phyloP scores from a whole-genome alignment of 2,329 filamentous ascomycete genomes.

The Penicillium verrucosum region DNA sequence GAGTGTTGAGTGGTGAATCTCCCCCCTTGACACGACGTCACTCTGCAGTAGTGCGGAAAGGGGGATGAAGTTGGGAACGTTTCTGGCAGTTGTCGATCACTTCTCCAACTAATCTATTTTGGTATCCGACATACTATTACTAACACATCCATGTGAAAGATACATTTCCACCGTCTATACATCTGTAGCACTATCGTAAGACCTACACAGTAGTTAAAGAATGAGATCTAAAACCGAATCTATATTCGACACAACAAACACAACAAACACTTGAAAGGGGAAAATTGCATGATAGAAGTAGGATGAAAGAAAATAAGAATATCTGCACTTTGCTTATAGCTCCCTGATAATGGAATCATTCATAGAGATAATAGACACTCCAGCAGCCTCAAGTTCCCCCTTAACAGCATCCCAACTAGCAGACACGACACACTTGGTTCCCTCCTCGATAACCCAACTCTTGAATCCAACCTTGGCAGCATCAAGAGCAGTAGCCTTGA shows the following conservation, averaged over 20 bases:
- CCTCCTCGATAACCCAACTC: conserved; percentile 75
- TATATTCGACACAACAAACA: background rate
- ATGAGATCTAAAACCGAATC: background rate
- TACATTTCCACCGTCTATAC: background rate
- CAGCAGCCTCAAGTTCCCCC: conserved; percentile 54
- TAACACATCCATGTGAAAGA: background rate
- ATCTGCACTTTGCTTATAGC: conserved; percentile 31
- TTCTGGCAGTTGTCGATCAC: conserved; percentile 15
- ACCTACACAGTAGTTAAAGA: background rate
- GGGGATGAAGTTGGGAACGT: background rate
- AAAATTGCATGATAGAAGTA: background rate
- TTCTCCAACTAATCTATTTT: conserved; percentile 8
- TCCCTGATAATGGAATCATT: conserved; percentile 56
- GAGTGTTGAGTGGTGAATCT: background rate
- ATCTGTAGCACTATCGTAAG: background rate
- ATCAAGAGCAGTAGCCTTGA: conserved; percentile 76
- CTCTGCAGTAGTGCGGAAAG: conserved; percentile 4
- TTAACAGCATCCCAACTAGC: conserved; percentile 56
- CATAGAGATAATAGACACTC: conserved; percentile 61
- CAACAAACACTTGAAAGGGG: background rate
- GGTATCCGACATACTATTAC: background rate
- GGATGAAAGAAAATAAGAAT: background rate
- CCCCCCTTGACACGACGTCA: conserved; percentile 7
- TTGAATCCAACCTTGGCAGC: conserved; percentile 70
- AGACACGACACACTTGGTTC: conserved; percentile 68